A percentile compares a stretch with the other conserved stretches of the same genome.
These are phyloP conservation scores for Dendrothele bispora DNA, from an alignment of 768 basidiomycete genomes.

Conservation along the genomic window DNA sequence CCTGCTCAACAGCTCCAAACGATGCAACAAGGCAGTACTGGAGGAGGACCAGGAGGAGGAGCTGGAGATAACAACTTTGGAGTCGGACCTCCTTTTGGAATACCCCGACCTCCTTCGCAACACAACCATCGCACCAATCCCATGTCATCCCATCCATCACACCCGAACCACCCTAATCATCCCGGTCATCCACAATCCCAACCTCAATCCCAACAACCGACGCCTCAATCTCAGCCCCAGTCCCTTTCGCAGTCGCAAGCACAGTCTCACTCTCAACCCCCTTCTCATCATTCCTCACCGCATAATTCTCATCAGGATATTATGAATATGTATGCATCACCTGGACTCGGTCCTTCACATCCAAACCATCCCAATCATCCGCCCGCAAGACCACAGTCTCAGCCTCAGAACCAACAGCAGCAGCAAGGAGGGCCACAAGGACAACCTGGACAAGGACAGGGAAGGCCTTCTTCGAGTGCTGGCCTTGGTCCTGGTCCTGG, in stretches of 20 bases:
- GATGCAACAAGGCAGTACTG: conserved; percentile 37
- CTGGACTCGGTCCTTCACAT: conserved; percentile 24
- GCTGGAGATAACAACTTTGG: not conserved
- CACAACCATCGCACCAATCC: conserved; percentile 30
- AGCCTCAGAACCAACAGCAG: conserved; percentile 55
- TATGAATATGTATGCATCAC: conserved; percentile 23
- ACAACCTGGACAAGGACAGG: not conserved
- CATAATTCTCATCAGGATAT: conserved; percentile 50
- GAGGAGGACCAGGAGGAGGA: not conserved
- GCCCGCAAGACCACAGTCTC: conserved; percentile 61
- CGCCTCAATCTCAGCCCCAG: conserved; percentile 36
- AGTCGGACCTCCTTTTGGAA: conserved; percentile 24
- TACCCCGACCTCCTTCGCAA: conserved; percentile 45
- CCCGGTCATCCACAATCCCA: conserved; percentile 28
- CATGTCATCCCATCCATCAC: conserved; percentile 29
- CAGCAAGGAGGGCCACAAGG: not conserved
- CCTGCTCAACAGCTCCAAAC: conserved; percentile 66
- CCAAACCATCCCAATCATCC: too few relatives aligned
- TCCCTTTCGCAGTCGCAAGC: conserved; percentile 22
- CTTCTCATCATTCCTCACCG: conserved; percentile 2
- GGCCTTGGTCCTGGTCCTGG: too few relatives aligned
- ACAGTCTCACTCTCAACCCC: not conserved
- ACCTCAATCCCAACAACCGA: conserved; percentile 23
- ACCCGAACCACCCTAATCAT: conserved; percentile 30
- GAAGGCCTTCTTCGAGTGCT: too few relatives aligned